Evolutionary conservation across 371 early-diverging fungal genomes (phyloP).

Genomic region (Fennellomyces sp.): DNA sequence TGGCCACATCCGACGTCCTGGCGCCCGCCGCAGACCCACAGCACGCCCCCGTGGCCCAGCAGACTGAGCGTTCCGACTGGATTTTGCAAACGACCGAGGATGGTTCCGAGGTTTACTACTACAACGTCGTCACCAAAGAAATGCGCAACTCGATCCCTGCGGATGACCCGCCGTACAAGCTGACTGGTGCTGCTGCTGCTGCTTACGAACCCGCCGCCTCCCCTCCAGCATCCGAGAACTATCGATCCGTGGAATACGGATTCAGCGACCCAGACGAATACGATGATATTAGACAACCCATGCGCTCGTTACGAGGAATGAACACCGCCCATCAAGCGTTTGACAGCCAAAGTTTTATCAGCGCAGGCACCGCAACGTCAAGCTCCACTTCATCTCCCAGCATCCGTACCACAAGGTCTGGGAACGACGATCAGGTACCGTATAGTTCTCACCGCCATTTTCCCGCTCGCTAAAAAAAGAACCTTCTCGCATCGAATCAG

Average conservation of each 20-base stretch:
- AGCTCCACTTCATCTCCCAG: conserved; percentile 20
- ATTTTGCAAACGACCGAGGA: conserved; percentile 58
- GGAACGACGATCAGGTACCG: conserved; percentile 24
- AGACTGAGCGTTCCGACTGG: conserved; percentile 45
- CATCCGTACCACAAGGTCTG: conserved; percentile 13
- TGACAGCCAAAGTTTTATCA: conserved; percentile 19
- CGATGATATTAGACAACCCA: conserved; percentile 17
- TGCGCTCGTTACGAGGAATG: conserved; percentile 31
- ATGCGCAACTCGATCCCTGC: conserved; percentile 58
- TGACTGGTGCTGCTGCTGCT: not conserved
- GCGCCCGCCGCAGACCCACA: not conserved
- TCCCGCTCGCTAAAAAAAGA: not conserved
- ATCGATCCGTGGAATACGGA: conserved; percentile 3
- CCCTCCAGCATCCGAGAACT: conserved; percentile 2
- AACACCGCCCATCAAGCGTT: conserved; percentile 4
- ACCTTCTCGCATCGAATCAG: conserved; percentile 11
- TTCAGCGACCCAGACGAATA: conserved; percentile 8
- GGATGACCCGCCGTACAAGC: conserved; percentile 15
- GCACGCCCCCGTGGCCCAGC: not conserved
- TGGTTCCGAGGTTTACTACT: conserved; percentile 58
- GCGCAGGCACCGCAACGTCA: conserved; percentile 12
- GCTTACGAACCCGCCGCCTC: not conserved
- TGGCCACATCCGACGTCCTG: conserved; percentile 6
- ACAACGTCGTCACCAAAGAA: conserved; percentile 52
- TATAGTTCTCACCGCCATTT: not conserved